Conservation (phyloP, 192 early-diverging fungal species). For the Dispira simplex region DNA sequence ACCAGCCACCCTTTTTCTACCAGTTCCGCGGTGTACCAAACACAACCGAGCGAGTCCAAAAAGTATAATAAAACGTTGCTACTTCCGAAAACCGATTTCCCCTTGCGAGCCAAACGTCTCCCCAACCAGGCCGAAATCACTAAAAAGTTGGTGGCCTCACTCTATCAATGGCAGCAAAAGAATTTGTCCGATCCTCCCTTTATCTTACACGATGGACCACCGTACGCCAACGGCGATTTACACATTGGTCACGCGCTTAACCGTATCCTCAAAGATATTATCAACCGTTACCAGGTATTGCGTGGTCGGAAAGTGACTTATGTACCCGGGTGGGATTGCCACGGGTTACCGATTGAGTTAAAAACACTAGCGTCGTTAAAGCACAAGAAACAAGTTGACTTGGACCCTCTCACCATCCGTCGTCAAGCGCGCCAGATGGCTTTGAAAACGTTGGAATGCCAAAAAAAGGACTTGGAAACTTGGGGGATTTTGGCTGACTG, state of each 20-base stretch:
- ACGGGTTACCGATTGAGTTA: conserved; percentile 67
- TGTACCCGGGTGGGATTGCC: conserved; percentile 67
- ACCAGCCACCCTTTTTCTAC: too few relatives aligned
- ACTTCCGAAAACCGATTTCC: conserved; percentile 56
- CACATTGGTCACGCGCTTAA: conserved; percentile 68
- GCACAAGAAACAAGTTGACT: conserved; percentile 7
- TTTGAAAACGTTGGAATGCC: conserved; percentile 34
- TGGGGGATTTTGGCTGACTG: conserved; percentile 70
- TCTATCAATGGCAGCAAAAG: conserved; percentile 61
- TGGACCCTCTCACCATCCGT: conserved; percentile 34
- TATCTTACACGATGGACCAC: conserved; percentile 68
- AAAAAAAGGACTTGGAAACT: conserved; percentile 38
- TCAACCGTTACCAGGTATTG: conserved; percentile 56
- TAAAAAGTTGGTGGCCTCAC: conserved; percentile 39
- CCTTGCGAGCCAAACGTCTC: conserved; percentile 43
- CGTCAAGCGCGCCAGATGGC: conserved; percentile 39
- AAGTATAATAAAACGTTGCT: conserved; percentile 38
- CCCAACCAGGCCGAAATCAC: conserved; percentile 39
- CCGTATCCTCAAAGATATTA: conserved; percentile 67
- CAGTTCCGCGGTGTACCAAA: too few relatives aligned
- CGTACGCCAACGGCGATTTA: conserved; percentile 63
- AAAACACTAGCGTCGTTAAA: conserved; percentile 47
- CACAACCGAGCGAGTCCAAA: conserved; percentile 3
- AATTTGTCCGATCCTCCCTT: conserved; percentile 51
- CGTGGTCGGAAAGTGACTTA: conserved; percentile 54